phyloP scores from a whole-genome alignment of 2,329 filamentous ascomycete species.

The Leptographium flavum region DNA sequence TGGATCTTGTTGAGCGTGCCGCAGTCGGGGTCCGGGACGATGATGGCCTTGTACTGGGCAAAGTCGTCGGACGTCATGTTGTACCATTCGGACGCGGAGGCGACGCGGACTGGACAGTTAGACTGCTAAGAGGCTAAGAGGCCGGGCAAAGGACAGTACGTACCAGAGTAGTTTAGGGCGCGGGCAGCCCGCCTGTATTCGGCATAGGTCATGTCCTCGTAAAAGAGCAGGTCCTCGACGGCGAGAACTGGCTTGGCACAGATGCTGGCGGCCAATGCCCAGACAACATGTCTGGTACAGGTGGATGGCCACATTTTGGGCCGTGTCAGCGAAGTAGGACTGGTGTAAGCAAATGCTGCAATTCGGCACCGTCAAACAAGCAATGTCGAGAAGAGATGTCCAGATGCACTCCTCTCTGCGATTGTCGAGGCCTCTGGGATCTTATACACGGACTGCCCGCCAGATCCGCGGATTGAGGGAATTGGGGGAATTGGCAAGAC shows the following conservation, averaged over 20 bases:
- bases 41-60: slow-evolving; percentile 27
- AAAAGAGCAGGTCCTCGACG: slow-evolving; percentile 13
- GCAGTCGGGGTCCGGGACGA: slow-evolving; percentile 26
- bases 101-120: slow-evolving; percentile 6
- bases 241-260: slow-evolving; percentile 8
- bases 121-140: background rate
- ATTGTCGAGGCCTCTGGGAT: too few relatives aligned
- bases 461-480: too few relatives aligned
- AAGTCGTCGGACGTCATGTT: slow-evolving; percentile 24
- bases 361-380: too few relatives aligned
- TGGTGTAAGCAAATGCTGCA: too few relatives aligned
- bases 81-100: slow-evolving; percentile 7
- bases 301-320: too few relatives aligned
- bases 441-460: too few relatives aligned
- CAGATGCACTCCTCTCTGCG: too few relatives aligned
- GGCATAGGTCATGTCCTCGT: slow-evolving; percentile 12
- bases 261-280: background rate
- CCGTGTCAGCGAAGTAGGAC: too few relatives aligned
- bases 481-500: background rate
- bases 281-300: background rate
- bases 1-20: slow-evolving; percentile 17
- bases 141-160: background rate
- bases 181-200: slow-evolving; percentile 13
- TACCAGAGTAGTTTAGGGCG: slow-evolving; percentile 11
- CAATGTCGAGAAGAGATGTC: too few relatives aligned